phyloP scores from a whole-genome alignment of 2,329 filamentous ascomycete species.

The Metarhizium rileyi region DNA sequence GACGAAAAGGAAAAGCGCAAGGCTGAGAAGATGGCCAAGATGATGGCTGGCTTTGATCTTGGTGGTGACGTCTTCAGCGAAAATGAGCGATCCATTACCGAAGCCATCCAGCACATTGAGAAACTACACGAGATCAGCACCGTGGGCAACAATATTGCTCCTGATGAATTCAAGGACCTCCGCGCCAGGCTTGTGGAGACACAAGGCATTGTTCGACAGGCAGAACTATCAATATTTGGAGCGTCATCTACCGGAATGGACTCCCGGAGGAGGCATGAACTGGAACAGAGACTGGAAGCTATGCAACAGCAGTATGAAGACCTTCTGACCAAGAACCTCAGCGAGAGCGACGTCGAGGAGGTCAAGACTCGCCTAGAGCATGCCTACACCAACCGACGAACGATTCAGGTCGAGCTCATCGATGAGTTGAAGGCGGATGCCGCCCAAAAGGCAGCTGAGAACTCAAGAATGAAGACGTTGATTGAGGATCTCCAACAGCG shows the following conservation, averaged over 20 bases:
- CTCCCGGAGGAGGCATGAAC: conserved; percentile 59
- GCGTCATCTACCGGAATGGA: conserved; percentile 53
- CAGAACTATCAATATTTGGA: conserved; percentile 76
- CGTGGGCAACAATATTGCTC: conserved; percentile 67
- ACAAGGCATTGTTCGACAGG: conserved; percentile 85
- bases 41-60: conserved; percentile 98
- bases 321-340: conserved; percentile 68
- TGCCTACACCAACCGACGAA: conserved; percentile 65
- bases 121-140: conserved; percentile 66
- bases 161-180: conserved; percentile 71
- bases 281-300: conserved; percentile 65
- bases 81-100: conserved; percentile 76
- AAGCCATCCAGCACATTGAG: conserved; percentile 77
- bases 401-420: conserved; percentile 61
- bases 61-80: conserved; percentile 88
- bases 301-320: conserved; percentile 80
- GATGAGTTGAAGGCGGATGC: conserved; percentile 71
- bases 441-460: conserved; percentile 68
- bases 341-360: conserved; percentile 70
- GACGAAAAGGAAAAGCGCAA: conserved; percentile 99
- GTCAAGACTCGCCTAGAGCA: conserved; percentile 72
- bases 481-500: conserved; percentile 72
- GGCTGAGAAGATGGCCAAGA: conserved; percentile 98
- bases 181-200: conserved; percentile 75
- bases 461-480: conserved; percentile 67